A percentile compares a stretch with the other conserved stretches of the same genome.
phyloP scores from a whole-genome alignment of 768 basidiomycete species.

The Boletus insuetus region DNA sequence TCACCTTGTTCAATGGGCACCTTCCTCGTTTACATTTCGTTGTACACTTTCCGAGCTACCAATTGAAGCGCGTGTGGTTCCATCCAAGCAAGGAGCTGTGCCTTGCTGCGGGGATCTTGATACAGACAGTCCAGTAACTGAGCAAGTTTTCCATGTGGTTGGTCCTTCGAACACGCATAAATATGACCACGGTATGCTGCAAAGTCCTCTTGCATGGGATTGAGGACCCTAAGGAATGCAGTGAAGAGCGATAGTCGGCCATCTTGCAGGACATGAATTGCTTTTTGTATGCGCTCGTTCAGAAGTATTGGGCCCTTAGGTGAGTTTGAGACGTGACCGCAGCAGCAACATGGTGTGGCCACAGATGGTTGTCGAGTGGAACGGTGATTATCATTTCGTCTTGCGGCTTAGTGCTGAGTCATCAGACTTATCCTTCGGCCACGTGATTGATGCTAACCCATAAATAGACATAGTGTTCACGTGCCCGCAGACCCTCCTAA shows the following conservation, averaged over 20 bases:
- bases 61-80: neutral
- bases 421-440: too few relatives aligned
- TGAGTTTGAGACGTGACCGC: neutral
- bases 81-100: neutral
- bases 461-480: too few relatives aligned
- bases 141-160: neutral
- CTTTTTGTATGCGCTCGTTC: neutral
- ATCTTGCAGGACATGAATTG: neutral
- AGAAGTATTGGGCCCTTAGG: neutral
- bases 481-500: too few relatives aligned
- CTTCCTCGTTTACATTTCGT: too few relatives aligned
- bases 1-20: too few relatives aligned
- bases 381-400: too few relatives aligned
- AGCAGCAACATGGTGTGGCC: neutral
- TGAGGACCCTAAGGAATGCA: neutral
- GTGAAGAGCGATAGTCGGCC: neutral
- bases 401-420: too few relatives aligned
- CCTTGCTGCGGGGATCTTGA: neutral
- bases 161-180: neutral
- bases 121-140: neutral
- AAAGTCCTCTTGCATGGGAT: neutral
- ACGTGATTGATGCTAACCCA: too few relatives aligned
- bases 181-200: neutral
- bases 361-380: too few relatives aligned
- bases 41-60: neutral